These are phyloP conservation scores for Oryza australiensis DNA, from an alignment of 176 grass and related monocot species.

Conservation along the genomic window DNA sequence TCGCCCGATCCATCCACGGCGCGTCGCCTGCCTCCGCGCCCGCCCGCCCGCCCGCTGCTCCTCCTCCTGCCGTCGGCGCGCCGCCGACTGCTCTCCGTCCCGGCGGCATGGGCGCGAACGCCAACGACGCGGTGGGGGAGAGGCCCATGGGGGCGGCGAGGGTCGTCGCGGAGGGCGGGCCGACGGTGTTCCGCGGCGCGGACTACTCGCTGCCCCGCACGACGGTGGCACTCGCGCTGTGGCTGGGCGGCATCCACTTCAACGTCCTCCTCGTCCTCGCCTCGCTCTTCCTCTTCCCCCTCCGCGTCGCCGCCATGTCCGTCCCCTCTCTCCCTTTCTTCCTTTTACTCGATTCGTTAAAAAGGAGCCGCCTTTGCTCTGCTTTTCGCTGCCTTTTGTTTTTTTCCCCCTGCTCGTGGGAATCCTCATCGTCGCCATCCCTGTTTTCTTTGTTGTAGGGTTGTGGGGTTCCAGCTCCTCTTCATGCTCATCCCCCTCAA, in stretches of 20 bases:
- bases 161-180: background rate
- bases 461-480: constrained; percentile 72
- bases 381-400: background rate
- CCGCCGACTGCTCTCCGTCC: background rate
- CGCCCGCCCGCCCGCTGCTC: too few relatives aligned
- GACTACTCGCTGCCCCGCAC: constrained; percentile 66
- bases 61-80: too few relatives aligned
- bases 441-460: constrained; percentile 38
- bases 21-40: background rate
- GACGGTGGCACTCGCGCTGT: constrained; percentile 62
- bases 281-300: constrained; percentile 76
- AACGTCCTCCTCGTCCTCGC: constrained; percentile 65
- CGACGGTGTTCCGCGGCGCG: constrained; percentile 51
- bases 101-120: constrained; percentile 41
- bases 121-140: background rate
- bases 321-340: background rate
- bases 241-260: constrained; percentile 86
- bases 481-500: constrained; percentile 77
- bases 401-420: background rate
- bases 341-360: background rate
- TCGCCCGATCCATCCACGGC: background rate
- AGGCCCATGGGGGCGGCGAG: background rate
- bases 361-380: background rate
- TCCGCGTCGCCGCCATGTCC: constrained; percentile 64
- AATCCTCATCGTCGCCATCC: background rate